Percentiles rank a stretch among this genome's conserved stretches.
These are phyloP conservation scores for Ramaria rubella DNA, from an alignment of 768 basidiomycete species.

Conservation along the genomic window DNA sequence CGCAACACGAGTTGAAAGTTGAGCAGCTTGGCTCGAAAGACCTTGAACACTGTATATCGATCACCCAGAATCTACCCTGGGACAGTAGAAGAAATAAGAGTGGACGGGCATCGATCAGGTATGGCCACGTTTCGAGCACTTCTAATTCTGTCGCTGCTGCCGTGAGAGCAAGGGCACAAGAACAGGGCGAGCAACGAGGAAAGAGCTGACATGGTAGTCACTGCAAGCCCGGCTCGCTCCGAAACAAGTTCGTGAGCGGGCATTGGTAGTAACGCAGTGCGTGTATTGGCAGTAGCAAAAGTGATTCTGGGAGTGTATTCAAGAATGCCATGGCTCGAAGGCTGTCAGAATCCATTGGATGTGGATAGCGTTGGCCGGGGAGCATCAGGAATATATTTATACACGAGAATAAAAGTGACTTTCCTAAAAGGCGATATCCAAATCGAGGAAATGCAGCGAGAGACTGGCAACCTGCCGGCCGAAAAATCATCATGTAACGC, in stretches of 20 bases:
- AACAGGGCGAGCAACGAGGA: neutral
- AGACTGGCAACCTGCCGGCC: no score
- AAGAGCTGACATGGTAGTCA: neutral
- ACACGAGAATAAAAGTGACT: no score
- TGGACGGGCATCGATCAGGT: neutral
- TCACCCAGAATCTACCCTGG: neutral
- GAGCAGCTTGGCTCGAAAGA: neutral
- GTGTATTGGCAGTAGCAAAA: no score
- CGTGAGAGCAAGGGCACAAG: neutral
- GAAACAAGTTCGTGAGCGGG: neutral
- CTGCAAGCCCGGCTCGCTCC: neutral
- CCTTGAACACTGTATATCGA: neutral
- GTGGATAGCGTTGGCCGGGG: neutral
- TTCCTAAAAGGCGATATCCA: no score
- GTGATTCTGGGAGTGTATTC: no score
- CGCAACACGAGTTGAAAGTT: neutral
- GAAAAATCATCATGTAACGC: no score
- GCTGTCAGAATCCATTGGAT: neutral
- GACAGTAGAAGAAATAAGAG: neutral
- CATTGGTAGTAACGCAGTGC: neutral
- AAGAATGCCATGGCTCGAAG: neutral
- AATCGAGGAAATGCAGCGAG: no score
- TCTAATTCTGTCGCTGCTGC: neutral
- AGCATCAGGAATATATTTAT: no score
- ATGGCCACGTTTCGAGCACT: neutral